phyloP scores from a whole-genome alignment of 83 land plant species.

The Diphasiastrum complanatum region DNA sequence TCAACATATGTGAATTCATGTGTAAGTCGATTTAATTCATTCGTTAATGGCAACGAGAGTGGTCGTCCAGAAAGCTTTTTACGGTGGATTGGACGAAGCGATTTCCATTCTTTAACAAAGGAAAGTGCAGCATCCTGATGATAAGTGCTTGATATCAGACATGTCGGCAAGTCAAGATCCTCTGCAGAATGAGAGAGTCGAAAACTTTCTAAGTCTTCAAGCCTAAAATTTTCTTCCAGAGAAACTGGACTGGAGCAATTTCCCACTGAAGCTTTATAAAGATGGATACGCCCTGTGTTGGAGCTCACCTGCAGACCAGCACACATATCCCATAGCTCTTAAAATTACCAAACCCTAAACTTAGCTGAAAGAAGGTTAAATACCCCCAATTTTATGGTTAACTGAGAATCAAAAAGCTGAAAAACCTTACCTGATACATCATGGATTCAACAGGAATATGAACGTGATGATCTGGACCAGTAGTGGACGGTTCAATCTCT shows the following conservation, averaged over 20 bases:
- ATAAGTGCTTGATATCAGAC: slow-evolving; percentile 31
- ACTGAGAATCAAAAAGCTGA: slow-evolving; percentile 68
- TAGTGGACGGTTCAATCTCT: too few relatives aligned
- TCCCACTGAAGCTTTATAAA: slow-evolving; percentile 42
- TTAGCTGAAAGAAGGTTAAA: too few relatives aligned
- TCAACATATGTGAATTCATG: slow-evolving; percentile 36
- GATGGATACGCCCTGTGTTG: slow-evolving; percentile 82
- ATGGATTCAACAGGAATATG: background rate
- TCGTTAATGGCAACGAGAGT: slow-evolving; percentile 60
- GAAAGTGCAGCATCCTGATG: slow-evolving; percentile 22
- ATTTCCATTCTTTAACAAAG: slow-evolving; percentile 66
- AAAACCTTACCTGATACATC: slow-evolving; percentile 10
- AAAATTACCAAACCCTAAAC: too few relatives aligned
- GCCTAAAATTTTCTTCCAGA: slow-evolving; percentile 64
- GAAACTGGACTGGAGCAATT: slow-evolving; percentile 52
- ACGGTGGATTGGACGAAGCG: slow-evolving; percentile 59
- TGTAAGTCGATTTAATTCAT: slow-evolving; percentile 53
- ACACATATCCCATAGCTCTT: too few relatives aligned
- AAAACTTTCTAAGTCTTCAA: slow-evolving; percentile 63
- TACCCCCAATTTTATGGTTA: background rate
- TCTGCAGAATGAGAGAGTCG: background rate
- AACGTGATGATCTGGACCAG: too few relatives aligned
- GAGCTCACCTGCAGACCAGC: slow-evolving; percentile 75
- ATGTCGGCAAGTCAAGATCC: slow-evolving; percentile 10
- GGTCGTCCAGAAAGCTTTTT: slow-evolving; percentile 71